These are phyloP conservation scores for Cyberlindnera suaveolens DNA, from an alignment of 805 yeast genomes.

Conservation along the genomic window DNA sequence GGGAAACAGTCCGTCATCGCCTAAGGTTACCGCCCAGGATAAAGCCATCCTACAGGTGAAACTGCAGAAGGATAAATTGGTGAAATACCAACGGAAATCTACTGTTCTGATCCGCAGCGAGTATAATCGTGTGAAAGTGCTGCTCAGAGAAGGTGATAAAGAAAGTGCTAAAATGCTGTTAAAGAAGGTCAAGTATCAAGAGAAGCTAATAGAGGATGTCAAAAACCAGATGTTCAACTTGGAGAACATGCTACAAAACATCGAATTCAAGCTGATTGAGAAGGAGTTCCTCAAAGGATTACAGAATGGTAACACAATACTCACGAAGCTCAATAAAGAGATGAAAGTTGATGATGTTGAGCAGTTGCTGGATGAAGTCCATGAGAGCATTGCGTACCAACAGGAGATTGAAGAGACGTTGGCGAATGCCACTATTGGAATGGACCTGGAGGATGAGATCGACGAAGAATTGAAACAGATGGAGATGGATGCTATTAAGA, in stretches of 20 bases:
- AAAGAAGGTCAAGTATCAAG: slow-evolving; percentile 77
- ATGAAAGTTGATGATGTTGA: slow-evolving; percentile 77
- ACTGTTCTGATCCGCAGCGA: slow-evolving; percentile 55
- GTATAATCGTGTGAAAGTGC: slow-evolving; percentile 28
- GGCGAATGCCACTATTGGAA: slow-evolving; percentile 28
- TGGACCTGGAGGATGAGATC: slow-evolving; percentile 47
- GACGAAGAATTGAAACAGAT: slow-evolving; percentile 54
- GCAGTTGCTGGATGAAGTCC: slow-evolving; percentile 72
- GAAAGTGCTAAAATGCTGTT: slow-evolving; percentile 63
- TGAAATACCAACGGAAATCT: slow-evolving; percentile 56
- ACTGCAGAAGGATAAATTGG: slow-evolving; percentile 78
- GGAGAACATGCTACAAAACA: slow-evolving; percentile 70
- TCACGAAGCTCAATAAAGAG: slow-evolving; percentile 71
- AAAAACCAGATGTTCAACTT: slow-evolving; percentile 73
- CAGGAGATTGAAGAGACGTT: slow-evolving; percentile 60
- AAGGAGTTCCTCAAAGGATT: slow-evolving; percentile 78
- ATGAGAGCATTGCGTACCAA: slow-evolving; percentile 76
- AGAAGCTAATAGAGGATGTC: slow-evolving; percentile 60
- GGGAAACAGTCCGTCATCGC: slow-evolving; percentile 21
- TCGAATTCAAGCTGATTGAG: slow-evolving; percentile 88
- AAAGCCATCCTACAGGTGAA: slow-evolving; percentile 82
- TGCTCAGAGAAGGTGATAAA: slow-evolving; percentile 25
- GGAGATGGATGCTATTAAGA: slow-evolving; percentile 24
- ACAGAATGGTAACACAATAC: slow-evolving; percentile 70
- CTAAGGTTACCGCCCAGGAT: slow-evolving; percentile 75